Conservation (phyloP, 1,284 basidiomycete species). For the Xerocomus nothofagi region DNA sequence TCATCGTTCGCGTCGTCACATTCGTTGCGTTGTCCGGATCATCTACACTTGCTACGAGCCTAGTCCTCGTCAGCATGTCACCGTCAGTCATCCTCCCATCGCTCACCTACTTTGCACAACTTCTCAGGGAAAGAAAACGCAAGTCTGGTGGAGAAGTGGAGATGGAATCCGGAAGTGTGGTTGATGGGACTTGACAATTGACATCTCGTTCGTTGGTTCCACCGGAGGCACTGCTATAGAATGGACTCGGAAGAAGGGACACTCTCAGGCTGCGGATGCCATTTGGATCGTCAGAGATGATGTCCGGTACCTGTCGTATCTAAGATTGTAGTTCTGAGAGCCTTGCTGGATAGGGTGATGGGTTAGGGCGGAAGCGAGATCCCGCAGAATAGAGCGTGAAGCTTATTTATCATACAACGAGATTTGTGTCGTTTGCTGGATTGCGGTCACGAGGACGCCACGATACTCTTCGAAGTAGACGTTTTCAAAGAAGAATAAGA, state of each 20-base stretch:
- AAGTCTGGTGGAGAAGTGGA: not conserved
- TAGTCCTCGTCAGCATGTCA: conserved; percentile 22
- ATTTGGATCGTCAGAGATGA: too few relatives aligned
- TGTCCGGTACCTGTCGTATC: not conserved
- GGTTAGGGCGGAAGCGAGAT: too few relatives aligned
- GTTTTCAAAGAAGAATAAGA: too few relatives aligned
- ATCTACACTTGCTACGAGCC: conserved; percentile 14
- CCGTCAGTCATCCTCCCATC: conserved; percentile 6
- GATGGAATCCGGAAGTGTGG: conserved; percentile 2
- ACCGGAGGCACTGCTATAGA: too few relatives aligned
- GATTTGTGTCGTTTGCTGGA: too few relatives aligned
- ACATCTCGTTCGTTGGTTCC: not conserved
- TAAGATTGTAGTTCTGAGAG: not conserved
- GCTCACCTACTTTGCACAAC: not conserved
- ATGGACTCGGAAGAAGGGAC: not conserved
- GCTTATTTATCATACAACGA: too few relatives aligned
- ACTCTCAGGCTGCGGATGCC: not conserved
- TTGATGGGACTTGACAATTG: not conserved
- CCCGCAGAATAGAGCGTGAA: too few relatives aligned
- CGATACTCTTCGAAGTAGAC: too few relatives aligned
- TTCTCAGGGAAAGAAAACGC: not conserved
- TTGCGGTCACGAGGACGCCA: too few relatives aligned
- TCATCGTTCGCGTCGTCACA: conserved; percentile 19
- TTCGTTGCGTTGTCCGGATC: conserved; percentile 16
- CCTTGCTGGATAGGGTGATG: too few relatives aligned